These are phyloP conservation scores for Heliosperma pusillum DNA, from an alignment of 148 eudicot genomes.

Conservation along the genomic window DNA sequence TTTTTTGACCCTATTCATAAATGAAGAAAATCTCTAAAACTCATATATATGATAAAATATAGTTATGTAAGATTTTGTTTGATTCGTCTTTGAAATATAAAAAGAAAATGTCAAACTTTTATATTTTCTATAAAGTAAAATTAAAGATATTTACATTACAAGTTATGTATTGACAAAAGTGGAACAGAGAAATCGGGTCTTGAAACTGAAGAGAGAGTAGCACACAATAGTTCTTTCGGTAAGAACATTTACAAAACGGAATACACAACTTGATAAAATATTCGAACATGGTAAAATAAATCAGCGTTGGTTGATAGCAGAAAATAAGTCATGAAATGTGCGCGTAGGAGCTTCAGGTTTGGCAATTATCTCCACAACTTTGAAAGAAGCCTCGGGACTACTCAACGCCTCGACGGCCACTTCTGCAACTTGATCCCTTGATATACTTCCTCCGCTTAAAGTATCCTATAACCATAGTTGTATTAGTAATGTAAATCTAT, in stretches of 20 bases:
- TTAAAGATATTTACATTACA: no score
- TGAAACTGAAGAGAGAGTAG: no score
- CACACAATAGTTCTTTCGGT: no score
- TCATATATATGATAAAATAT: no score
- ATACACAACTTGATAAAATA: neutral
- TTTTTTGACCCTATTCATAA: no score
- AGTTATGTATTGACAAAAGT: no score
- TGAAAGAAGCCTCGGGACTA: conserved; percentile 67
- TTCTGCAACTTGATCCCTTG: conserved; percentile 94
- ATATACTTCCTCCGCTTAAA: conserved; percentile 66
- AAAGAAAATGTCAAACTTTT: no score
- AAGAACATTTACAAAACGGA: neutral
- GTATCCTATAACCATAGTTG: conserved; percentile 51
- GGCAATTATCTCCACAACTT: conserved; percentile 92
- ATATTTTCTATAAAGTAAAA: no score
- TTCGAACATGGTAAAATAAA: neutral
- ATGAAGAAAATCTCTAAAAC: no score
- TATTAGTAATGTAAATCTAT: neutral
- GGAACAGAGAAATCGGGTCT: no score
- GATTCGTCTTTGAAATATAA: no score
- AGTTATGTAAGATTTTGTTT: no score
- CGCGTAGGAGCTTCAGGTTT: conserved; percentile 75
- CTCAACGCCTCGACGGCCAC: conserved; percentile 84
- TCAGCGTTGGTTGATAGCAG: conserved; percentile 58
- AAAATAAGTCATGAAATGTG: conserved; percentile 61